Evolutionary conservation across 331 rosid genomes (phyloP).

Genomic region (Spiraea crenata): DNA sequence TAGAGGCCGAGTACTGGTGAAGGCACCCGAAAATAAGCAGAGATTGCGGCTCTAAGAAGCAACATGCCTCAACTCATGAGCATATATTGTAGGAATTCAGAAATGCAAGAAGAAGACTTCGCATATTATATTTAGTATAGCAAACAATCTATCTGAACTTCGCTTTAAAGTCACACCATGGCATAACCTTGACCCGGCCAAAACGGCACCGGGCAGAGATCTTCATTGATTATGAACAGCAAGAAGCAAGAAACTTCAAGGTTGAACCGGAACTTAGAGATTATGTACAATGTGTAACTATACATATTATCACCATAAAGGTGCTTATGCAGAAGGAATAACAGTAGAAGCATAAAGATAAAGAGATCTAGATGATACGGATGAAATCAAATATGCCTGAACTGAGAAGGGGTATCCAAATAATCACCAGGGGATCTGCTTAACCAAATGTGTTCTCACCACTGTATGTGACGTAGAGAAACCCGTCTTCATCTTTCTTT

Average conservation of each 20-base stretch:
- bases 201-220: background rate
- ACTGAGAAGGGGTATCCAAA: background rate
- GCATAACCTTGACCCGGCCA: background rate
- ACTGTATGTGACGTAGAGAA: conserved; percentile 89
- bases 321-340: conserved; percentile 34
- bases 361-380: conserved; percentile 17
- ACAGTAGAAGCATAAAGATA: conserved; percentile 26
- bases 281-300: conserved; percentile 35
- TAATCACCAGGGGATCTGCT: conserved; percentile 21
- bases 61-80: background rate
- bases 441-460: conserved; percentile 83
- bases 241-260: conserved; percentile 17
- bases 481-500: conserved; percentile 89
- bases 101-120: background rate
- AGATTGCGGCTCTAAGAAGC: background rate
- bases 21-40: conserved; percentile 12
- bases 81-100: background rate
- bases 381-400: conserved; percentile 11
- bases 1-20: background rate
- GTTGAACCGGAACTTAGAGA: conserved; percentile 24
- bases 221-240: conserved; percentile 2
- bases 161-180: background rate
- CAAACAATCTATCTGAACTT: background rate
- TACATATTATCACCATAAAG: conserved; percentile 33
- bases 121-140: background rate